Base-by-base conservation (phyloP, 2,329 filamentous ascomycete species). In the Amphichorda felina region DNA sequence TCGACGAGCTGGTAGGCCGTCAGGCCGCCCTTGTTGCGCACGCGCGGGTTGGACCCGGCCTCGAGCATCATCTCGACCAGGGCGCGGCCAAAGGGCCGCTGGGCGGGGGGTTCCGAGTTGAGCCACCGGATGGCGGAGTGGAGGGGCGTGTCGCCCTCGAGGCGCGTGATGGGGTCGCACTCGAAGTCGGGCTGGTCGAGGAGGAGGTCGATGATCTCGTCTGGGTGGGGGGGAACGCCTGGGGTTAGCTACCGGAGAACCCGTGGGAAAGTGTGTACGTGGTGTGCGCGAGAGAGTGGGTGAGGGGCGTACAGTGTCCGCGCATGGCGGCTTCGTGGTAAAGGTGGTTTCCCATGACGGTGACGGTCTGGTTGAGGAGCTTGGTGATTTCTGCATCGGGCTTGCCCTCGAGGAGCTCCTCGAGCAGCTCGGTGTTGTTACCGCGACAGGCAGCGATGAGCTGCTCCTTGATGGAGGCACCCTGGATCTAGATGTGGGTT, bases 391-490 rank as follows among this genome's bases (percentile, higher is more conserved):
- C 69, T 40, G 75, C 69, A 37, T 79, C 75, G 39, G 63, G 60
- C 44, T 72, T 72, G 44, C 64, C 62, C 29, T 71, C 61, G 45
- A 95, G 69, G 38, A 88, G 72, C 49, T 91, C 80, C 48, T 73
- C 63, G 38, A 96, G 75, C 41, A 96, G 76, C 36, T 89, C 80
- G 46, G 79, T 79, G 62, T 96, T 95, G 70, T 96, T 89, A 52
- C 87, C 76, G 41, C 89, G 85, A 63, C 84, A 94, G 49, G 91
- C 85, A 66, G 94, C 89, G 60, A 96, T 76, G 48, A 96, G 74
- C 51, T 84, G 74, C 65, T 96, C 89, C 57, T 79, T 72, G 32
- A 79, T 75, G 40, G 84, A 84, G 47, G 89, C 89, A 55, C 89
- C 91, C 82, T 42, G 22, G 14, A n/a, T n/a, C n/a, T 5, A 18